Evolutionary conservation across 1,139 yeast species (phyloP).

Genomic region (Pichia sp.): DNA sequence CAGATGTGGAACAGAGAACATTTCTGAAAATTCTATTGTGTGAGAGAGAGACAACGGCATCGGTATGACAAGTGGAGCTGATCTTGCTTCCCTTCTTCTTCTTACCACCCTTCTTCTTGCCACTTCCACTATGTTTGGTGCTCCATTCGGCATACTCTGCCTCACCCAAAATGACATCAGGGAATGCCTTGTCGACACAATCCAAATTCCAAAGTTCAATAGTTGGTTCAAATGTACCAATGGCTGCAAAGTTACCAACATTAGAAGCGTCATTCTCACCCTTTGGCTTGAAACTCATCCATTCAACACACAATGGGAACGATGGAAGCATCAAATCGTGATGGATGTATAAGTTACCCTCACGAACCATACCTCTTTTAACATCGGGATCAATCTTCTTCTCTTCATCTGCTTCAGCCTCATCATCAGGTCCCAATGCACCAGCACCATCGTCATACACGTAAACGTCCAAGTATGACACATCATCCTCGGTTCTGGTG

Average conservation of each 20-base stretch:
- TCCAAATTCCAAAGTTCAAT: slow-evolving; percentile 97
- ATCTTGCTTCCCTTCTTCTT: slow-evolving; percentile 33
- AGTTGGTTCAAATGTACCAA: slow-evolving; percentile 96
- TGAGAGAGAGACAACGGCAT: slow-evolving; percentile 83
- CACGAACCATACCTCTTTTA: slow-evolving; percentile 64
- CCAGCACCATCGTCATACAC: slow-evolving; percentile 95
- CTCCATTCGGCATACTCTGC: slow-evolving; percentile 28
- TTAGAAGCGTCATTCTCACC: slow-evolving; percentile 34
- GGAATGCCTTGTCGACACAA: slow-evolving; percentile 88
- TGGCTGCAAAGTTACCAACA: slow-evolving; percentile 86
- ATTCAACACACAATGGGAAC: slow-evolving; percentile 93
- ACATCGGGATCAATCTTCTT: slow-evolving; percentile 60
- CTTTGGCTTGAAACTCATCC: slow-evolving; percentile 74
- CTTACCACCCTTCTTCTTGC: slow-evolving; percentile 22
- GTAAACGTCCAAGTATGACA: slow-evolving; percentile 86
- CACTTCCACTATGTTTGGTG: slow-evolving; percentile 10
- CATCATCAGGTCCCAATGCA: slow-evolving; percentile 47
- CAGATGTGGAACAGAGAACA: slow-evolving; percentile 88
- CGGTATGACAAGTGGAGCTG: slow-evolving; percentile 70
- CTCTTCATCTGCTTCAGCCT: slow-evolving; percentile 46
- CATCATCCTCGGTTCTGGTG: slow-evolving; percentile 93
- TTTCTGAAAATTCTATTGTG: slow-evolving; percentile 80
- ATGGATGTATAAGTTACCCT: slow-evolving; percentile 77
- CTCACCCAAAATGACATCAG: slow-evolving; percentile 87
- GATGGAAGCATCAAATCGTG: slow-evolving; percentile 97